Conservation (phyloP, 2,329 filamentous ascomycete species). For the Capronia epimyces region DNA sequence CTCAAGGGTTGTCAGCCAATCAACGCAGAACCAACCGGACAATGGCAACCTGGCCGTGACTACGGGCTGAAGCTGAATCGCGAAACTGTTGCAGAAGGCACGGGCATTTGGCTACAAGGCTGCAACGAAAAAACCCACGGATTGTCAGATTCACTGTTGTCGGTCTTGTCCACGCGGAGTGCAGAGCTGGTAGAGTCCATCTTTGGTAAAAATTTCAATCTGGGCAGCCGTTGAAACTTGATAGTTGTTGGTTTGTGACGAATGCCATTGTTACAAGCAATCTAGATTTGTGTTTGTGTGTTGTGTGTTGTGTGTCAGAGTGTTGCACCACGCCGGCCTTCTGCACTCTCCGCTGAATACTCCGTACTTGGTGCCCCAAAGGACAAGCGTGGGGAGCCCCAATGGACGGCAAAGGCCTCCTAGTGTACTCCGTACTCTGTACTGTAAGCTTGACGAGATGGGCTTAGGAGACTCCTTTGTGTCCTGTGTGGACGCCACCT, state of each 20-base stretch:
- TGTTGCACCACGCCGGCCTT: too few relatives aligned
- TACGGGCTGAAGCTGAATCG: conserved; percentile 70
- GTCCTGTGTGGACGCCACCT: conserved; percentile 11
- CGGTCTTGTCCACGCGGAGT: conserved; percentile 67
- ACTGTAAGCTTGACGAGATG: background rate
- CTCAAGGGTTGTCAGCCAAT: conserved; percentile 43
- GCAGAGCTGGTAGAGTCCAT: conserved; percentile 73
- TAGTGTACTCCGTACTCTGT: too few relatives aligned
- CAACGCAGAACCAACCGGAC: conserved; percentile 41
- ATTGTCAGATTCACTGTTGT: conserved; percentile 74
- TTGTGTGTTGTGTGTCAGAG: too few relatives aligned
- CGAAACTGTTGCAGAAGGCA: conserved; percentile 62
- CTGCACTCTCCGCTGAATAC: too few relatives aligned
- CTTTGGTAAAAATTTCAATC: conserved; percentile 46
- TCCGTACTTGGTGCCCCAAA: too few relatives aligned
- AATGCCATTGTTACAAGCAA: too few relatives aligned
- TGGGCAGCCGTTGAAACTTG: conserved; percentile 13
- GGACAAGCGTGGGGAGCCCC: too few relatives aligned
- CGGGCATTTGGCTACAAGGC: conserved; percentile 87
- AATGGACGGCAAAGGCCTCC: too few relatives aligned
- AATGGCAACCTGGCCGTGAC: conserved; percentile 67
- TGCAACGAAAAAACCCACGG: conserved; percentile 92
- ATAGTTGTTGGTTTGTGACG: too few relatives aligned
- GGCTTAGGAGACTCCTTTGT: too few relatives aligned
- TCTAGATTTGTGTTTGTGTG: too few relatives aligned